Base-by-base conservation (phyloP, 164 flowering plant genomes). In the Amborella trichopoda region DNA sequence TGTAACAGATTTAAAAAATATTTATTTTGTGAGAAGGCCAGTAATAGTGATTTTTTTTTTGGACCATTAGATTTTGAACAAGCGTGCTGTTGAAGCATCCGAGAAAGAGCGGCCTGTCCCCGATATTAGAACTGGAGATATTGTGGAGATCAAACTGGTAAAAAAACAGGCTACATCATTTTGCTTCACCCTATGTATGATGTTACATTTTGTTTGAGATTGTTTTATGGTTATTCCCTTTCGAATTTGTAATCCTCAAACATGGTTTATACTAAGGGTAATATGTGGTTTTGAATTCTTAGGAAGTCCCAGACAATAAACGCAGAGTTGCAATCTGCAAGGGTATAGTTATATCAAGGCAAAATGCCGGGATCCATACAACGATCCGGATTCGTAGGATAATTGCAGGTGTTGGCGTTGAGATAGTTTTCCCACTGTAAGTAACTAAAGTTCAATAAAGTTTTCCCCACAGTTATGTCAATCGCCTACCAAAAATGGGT, bases 281-380 rank as follows among this genome's bases (percentile, higher is more conserved):
- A 16, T 18, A 5, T 38, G 9, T 38, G 11, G 41, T 16, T 38
- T 38, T 9, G 20, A 16, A 38, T 16, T 38, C 67, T 27, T 67
- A 91, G 98, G 93, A 83, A 76, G 90, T 82, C 22, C 99, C 90
- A 3, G 86, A 77, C 53, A 82, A 77, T 54, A 76, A 66, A 70
- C 72, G 84, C 24, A 68, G 95, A 45, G 44, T 70, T 46, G 67
- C 95, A 13, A 55, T 75, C 6, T 88, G 80, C 46, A 88, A 81
- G 61, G 96, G 99, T 17, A 93, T 93, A 38, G 89, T 93, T 5
- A 82, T 93, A 1, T 74, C 89, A 3, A 88, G 60, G 59, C 95
- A 84, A 62, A 93, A 93, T 76, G 94, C 96, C 32, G 99, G 99
- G 23, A 79, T 93, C 52, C 95, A 93, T 68, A 80, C 96, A 0